Evolutionary conservation across 345 rosid species (phyloP), one percentile per base, ranked within the genome.

Genomic region (Geranium rotundifolium): DNA sequence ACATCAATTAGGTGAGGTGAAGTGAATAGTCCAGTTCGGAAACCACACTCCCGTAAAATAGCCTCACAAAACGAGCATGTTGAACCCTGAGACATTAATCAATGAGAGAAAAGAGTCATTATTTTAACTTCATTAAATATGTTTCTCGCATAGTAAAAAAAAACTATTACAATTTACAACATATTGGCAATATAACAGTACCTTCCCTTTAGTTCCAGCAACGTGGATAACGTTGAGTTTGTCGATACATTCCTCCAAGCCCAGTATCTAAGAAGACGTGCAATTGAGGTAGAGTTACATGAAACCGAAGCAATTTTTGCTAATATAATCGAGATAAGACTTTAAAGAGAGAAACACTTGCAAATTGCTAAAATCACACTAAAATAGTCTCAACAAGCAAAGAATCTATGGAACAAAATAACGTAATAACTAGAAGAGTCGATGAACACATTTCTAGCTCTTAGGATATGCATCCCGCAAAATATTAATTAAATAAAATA

Each of bases 161-260:
- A 34, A 34, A 34, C 41, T 34, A 34, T 5, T 34, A 34, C 10
- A 34, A 34, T 34, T 34, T 34, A 34, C 41, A 34, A 8, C 41
- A 34, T 34, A 34, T 34, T 34, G 41, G 41, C 41, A 8, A 34
- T 34, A 34, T 34, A 34, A 34, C 41, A 34, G 37, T 73, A 88
- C 97, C 91, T 91, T 91, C 65, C 97, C 97, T 74, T 91, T 88
- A 4, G 97, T 91, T 72, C 97, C 97, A 56, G 95, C 91, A 52
- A 91, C 91, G 78, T 91, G 97, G 68, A 91, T 85, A 72, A 91
- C 78, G 69, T 79, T 88, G 56, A 88, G 81, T 52, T 72, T 75
- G 31, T 63, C 70, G 57, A 88, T 59, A 19, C 69, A 77, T 27
- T 86, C 88, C 75, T 91, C 96, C 79, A 88, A 70, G 64, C 74